These are phyloP conservation scores for Begonia peltatifolia DNA, from an alignment of 306 rosid genomes.

Conservation along the genomic window DNA sequence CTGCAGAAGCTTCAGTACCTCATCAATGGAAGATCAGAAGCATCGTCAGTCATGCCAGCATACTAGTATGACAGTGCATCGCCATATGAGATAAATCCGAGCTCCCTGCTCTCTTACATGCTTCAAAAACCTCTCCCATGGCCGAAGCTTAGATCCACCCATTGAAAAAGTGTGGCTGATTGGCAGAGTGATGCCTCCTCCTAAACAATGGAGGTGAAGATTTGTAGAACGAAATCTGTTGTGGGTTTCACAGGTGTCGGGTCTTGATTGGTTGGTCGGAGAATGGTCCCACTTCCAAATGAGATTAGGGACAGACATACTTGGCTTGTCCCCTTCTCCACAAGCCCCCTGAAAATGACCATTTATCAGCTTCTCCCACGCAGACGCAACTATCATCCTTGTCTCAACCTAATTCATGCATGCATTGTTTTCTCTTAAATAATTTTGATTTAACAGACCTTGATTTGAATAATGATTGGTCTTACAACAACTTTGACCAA, in stretches of 20 bases:
- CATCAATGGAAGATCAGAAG: too few relatives aligned
- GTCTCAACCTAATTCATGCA: too few relatives aligned
- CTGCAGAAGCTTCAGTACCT: too few relatives aligned
- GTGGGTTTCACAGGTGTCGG: neutral
- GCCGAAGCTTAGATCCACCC: constrained; percentile 31
- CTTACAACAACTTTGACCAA: too few relatives aligned
- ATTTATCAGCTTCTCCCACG: neutral
- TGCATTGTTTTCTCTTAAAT: too few relatives aligned
- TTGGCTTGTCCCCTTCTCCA: too few relatives aligned
- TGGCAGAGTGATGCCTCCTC: constrained; percentile 1
- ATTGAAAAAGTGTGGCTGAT: constrained; percentile 19
- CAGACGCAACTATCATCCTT: too few relatives aligned
- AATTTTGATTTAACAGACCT: too few relatives aligned
- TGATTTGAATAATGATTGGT: too few relatives aligned
- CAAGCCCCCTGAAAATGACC: neutral
- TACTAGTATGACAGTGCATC: constrained; percentile 67
- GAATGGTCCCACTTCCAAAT: neutral
- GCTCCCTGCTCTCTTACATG: constrained; percentile 58
- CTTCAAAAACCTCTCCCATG: constrained; percentile 50
- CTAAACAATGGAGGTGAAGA: neutral
- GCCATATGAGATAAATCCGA: constrained; percentile 79
- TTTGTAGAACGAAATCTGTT: neutral
- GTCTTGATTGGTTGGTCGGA: neutral
- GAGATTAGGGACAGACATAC: neutral
- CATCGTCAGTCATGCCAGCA: constrained; percentile 47